Percentiles rank a stretch among this genome's conserved stretches.
phyloP scores from a whole-genome alignment of 768 basidiomycete species.

The Pleurotus pulmonarius region DNA sequence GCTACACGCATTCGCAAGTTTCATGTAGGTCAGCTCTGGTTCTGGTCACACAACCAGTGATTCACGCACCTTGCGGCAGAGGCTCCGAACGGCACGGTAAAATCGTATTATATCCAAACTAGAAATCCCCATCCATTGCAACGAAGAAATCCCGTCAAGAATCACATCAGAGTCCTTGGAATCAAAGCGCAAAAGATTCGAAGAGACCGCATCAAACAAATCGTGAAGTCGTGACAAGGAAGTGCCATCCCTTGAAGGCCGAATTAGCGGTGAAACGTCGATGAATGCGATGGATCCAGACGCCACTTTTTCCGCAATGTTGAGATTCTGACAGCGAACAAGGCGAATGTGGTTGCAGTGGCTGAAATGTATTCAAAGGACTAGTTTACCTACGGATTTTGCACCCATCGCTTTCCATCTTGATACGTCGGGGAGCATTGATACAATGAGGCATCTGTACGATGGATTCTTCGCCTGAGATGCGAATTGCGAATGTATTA shows the following conservation, averaged over 20 bases:
- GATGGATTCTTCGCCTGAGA: slow-evolving; percentile 47
- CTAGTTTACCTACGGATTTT: slow-evolving; percentile 48
- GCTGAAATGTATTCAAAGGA: background rate
- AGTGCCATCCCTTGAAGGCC: slow-evolving; percentile 19
- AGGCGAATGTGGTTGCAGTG: background rate
- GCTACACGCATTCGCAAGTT: slow-evolving; percentile 27
- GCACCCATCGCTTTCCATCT: slow-evolving; percentile 63
- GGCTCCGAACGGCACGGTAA: slow-evolving; percentile 50
- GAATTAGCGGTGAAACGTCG: slow-evolving; percentile 41
- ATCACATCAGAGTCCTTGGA: slow-evolving; percentile 41
- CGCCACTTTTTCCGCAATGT: slow-evolving; percentile 29
- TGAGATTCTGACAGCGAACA: slow-evolving; percentile 28
- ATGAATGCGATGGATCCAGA: slow-evolving; percentile 47
- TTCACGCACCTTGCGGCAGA: slow-evolving; percentile 49
- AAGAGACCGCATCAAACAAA: slow-evolving; percentile 31
- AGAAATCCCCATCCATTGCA: slow-evolving; percentile 71
- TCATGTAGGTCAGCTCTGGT: too few species aligned
- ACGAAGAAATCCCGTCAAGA: slow-evolving; percentile 63
- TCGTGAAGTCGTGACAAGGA: slow-evolving; percentile 21
- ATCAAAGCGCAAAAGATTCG: slow-evolving; percentile 15
- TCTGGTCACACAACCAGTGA: background rate
- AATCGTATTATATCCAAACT: slow-evolving; percentile 51
- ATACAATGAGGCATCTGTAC: slow-evolving; percentile 44
- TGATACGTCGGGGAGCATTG: slow-evolving; percentile 50
- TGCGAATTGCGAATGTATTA: slow-evolving; percentile 54